These are phyloP conservation scores for Clitopilus hobsonii DNA, from an alignment of 768 basidiomycete species.

Conservation along the genomic window DNA sequence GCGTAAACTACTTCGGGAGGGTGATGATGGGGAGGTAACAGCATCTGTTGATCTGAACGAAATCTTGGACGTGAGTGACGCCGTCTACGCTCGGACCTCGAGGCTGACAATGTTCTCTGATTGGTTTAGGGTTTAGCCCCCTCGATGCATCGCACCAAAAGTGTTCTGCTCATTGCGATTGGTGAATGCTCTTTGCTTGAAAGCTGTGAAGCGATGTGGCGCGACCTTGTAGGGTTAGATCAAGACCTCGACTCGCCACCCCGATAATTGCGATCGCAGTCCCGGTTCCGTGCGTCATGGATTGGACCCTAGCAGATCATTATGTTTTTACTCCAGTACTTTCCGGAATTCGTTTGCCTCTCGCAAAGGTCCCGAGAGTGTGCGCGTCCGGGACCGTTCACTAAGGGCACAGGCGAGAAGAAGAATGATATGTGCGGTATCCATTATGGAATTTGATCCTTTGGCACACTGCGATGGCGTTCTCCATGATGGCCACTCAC, in stretches of 20 bases:
- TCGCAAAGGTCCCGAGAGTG: too few relatives aligned
- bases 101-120: conserved; percentile 1
- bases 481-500: too few relatives aligned
- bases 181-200: conserved; percentile 50
- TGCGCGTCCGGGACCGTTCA: too few relatives aligned
- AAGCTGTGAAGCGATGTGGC: conserved; percentile 45
- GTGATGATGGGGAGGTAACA: not conserved
- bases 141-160: conserved; percentile 32
- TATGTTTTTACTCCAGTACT: too few relatives aligned
- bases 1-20: conserved; percentile 21
- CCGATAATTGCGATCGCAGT: not conserved
- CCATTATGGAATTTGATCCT: too few relatives aligned
- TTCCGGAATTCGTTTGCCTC: too few relatives aligned
- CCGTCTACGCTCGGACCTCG: not conserved
- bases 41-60: conserved; percentile 25
- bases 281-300: too few relatives aligned
- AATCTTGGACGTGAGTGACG: conserved; percentile 29
- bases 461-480: too few relatives aligned
- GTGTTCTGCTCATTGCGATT: conserved; percentile 42
- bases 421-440: too few relatives aligned
- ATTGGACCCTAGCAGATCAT: too few relatives aligned
- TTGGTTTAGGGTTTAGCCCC: conserved; percentile 30
- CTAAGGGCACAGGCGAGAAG: too few relatives aligned
- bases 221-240: conserved; percentile 10
- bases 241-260: conserved; percentile 3